Percentiles rank a stretch among this genome's conserved stretches.
Conservation (phyloP, 1,284 basidiomycete genomes). For the Melampsora americana region DNA sequence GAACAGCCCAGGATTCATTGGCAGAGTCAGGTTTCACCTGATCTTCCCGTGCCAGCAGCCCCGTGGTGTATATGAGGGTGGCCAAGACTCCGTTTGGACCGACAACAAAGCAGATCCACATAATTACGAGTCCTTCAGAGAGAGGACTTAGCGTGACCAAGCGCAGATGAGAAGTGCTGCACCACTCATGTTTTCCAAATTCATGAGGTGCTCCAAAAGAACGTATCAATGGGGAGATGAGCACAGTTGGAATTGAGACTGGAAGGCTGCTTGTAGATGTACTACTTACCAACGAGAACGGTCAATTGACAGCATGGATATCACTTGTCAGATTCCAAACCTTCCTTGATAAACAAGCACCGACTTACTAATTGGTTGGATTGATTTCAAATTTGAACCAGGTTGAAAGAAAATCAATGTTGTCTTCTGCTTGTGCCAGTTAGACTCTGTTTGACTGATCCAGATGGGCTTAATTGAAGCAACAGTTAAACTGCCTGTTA, state of each 20-base stretch:
- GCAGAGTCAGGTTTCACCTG: too few relatives aligned
- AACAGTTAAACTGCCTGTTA: neutral
- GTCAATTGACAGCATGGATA: neutral
- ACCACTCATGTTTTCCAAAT: constrained; percentile 4
- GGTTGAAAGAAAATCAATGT: constrained; percentile 3
- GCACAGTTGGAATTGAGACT: constrained; percentile 2
- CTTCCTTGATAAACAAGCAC: neutral
- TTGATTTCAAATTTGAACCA: neutral
- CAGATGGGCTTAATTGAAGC: constrained; percentile 14
- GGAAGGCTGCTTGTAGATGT: neutral
- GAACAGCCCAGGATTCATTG: too few relatives aligned
- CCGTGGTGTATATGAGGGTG: too few relatives aligned
- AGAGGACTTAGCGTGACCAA: too few relatives aligned
- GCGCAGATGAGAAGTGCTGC: too few relatives aligned
- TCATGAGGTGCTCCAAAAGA: neutral
- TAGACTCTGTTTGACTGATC: constrained; percentile 5
- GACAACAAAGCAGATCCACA: too few relatives aligned
- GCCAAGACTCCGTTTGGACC: too few relatives aligned
- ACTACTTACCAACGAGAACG: neutral
- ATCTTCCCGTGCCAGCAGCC: too few relatives aligned
- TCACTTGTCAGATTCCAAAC: neutral
- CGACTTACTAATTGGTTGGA: neutral
- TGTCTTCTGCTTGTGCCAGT: neutral
- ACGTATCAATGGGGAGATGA: constrained; percentile 4
- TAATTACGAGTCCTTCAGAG: too few relatives aligned